Evolutionary conservation across 169 alveolate species (phyloP), one percentile per base, ranked within the genome.

Genomic region (Neospora caninum): DNA sequence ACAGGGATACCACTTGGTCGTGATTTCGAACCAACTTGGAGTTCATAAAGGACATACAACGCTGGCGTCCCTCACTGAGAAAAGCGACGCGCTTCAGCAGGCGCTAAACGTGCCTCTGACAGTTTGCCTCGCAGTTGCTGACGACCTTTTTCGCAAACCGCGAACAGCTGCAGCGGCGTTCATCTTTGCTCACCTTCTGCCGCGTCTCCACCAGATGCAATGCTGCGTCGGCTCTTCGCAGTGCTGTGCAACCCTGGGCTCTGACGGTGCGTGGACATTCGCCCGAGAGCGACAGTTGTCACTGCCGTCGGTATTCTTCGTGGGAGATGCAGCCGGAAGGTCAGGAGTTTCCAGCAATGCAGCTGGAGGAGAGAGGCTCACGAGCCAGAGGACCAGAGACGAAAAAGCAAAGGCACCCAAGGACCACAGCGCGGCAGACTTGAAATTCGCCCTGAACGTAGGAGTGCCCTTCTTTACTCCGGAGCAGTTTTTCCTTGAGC

Each of bases 271-370:
- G 22, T 22, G 43, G 41, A 20, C 34, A 36, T 29, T 82, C 49
- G 39, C 1, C 49, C 86, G 49, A n/a, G 43, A 38, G 86, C 39
- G 86, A n/a, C 39, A 29, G 45, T 10, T n/a, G 39, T 20, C 86
- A 4, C 64, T 39, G 16, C 95, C 95, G 27, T 91, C 93, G 34
- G 42, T 93, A 7, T 94, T 94, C 45, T 94, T 39, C 58, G 95
- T 94, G 2, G 95, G 95, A 67, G 95, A 94, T 43, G 70, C 95
- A 20, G 95, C 95, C 7, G 95, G 95, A 10, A 92, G 95, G 22
- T 92, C 58, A 0, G 93, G 93, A 41, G 67, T 10, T 31, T 4
- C 54, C 67, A 82, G 38, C 2, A 13, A 43, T 20, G 13, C 84
- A n/a, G 25, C 45, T 34, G 84, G 9, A 31, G n/a, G 34, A 9